These are phyloP conservation scores for Persicaria tinctoria DNA, from an alignment of 148 eudicot species.

Conservation along the genomic window DNA sequence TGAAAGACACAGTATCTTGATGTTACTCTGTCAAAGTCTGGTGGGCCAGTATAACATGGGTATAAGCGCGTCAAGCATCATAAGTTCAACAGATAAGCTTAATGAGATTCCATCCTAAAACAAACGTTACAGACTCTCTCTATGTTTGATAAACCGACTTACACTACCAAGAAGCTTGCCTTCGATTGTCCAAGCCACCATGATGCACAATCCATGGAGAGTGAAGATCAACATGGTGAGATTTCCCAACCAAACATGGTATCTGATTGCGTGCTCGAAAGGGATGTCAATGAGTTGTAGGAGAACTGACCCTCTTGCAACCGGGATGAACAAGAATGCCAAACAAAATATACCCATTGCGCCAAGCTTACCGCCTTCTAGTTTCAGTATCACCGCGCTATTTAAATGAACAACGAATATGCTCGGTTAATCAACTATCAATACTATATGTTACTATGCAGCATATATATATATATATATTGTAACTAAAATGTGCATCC, in stretches of 20 bases:
- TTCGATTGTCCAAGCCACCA: constrained; percentile 51
- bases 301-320: constrained; percentile 75
- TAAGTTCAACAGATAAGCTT: neutral
- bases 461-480: too few species aligned
- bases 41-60: too few species aligned
- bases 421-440: neutral
- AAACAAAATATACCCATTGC: constrained; percentile 58
- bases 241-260: constrained; percentile 95
- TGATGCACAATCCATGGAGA: constrained; percentile 61
- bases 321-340: constrained; percentile 71
- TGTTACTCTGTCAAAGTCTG: neutral
- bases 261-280: constrained; percentile 75
- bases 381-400: constrained; percentile 47
- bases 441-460: too few species aligned
- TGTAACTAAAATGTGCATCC: too few species aligned
- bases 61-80: neutral
- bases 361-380: constrained; percentile 45
- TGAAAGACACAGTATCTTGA: neutral
- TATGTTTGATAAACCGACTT: constrained; percentile 16
- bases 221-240: constrained; percentile 69
- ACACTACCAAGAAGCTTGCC: constrained; percentile 43
- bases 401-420: neutral
- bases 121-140: neutral
- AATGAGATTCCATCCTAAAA: neutral
- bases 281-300: constrained; percentile 68